These are phyloP conservation scores for Tetraselmis chui DNA, from an alignment of 139 green algal species.

Conservation along the genomic window DNA sequence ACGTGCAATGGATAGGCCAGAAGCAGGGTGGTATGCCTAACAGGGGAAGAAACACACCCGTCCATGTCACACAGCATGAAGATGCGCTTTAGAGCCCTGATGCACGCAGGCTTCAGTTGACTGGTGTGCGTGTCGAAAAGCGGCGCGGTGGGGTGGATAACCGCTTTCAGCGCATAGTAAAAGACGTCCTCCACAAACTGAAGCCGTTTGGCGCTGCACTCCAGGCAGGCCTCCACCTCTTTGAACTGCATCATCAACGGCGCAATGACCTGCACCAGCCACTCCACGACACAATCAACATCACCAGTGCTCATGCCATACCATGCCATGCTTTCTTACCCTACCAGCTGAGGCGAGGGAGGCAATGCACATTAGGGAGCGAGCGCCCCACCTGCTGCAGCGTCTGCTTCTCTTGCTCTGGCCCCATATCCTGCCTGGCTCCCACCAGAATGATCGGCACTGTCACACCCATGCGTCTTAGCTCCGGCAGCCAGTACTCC, in stretches of 20 bases:
- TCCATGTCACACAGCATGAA: conserved; percentile 81
- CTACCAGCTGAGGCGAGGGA: too few species aligned
- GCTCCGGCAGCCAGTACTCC: conserved; percentile 61
- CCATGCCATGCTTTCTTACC: too few species aligned
- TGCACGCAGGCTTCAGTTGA: conserved; percentile 54
- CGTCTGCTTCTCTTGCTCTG: conserved; percentile 40
- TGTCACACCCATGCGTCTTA: conserved; percentile 38
- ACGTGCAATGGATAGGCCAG: too few species aligned
- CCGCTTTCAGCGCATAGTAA: conserved; percentile 71
- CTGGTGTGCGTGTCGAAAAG: conserved; percentile 63
- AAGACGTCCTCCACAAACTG: conserved; percentile 62
- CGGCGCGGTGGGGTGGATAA: conserved; percentile 80
- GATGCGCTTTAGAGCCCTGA: conserved; percentile 73
- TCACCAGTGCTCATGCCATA: too few species aligned
- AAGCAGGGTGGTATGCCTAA: too few species aligned
- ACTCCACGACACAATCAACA: not conserved
- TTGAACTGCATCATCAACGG: conserved; percentile 52
- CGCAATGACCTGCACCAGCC: conserved; percentile 38
- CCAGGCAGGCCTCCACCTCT: conserved; percentile 81
- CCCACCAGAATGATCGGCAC: conserved; percentile 63
- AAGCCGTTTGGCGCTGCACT: conserved; percentile 71
- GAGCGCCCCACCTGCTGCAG: conserved; percentile 37
- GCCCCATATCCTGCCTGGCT: conserved; percentile 55
- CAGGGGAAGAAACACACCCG: conserved; percentile 32
- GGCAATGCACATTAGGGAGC: not conserved